Conservation (phyloP, 768 basidiomycete species). For the Boletus tomentosulus region DNA sequence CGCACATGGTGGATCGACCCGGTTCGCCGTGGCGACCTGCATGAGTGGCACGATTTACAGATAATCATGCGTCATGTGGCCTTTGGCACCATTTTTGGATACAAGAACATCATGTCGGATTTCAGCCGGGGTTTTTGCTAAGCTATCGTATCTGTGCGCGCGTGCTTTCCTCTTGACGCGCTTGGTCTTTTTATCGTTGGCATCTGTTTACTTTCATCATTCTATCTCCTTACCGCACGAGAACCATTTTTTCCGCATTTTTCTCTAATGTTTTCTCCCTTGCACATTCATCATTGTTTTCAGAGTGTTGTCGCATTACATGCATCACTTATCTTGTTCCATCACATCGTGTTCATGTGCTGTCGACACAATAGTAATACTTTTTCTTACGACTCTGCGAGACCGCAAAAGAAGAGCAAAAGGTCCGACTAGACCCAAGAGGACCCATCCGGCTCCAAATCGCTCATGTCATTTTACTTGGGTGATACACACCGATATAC, state of each 20-base stretch:
- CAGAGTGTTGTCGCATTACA: not conserved
- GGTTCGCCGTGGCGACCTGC: constrained; percentile 36
- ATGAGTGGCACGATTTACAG: constrained; percentile 20
- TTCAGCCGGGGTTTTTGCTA: not conserved
- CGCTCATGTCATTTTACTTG: not conserved
- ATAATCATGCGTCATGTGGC: not conserved
- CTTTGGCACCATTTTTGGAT: not conserved
- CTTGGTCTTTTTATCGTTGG: not conserved
- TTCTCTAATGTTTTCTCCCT: not conserved
- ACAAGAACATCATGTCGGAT: not conserved
- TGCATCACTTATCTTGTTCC: not conserved
- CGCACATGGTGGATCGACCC: constrained; percentile 43
- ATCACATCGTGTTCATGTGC: not conserved
- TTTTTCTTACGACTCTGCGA: not conserved
- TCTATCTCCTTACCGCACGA: not conserved
- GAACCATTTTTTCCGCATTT: not conserved
- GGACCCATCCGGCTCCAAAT: not conserved
- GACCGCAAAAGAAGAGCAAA: no score
- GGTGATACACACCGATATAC: not conserved
- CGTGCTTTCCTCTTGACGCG: not conserved
- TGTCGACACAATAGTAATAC: not conserved
- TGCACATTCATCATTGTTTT: not conserved
- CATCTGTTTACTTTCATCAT: not conserved
- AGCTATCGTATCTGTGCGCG: not conserved
- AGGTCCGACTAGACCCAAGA: no score